Conservation (phyloP, 2,329 filamentous ascomycete genomes). For the Orbilia javanica region DNA sequence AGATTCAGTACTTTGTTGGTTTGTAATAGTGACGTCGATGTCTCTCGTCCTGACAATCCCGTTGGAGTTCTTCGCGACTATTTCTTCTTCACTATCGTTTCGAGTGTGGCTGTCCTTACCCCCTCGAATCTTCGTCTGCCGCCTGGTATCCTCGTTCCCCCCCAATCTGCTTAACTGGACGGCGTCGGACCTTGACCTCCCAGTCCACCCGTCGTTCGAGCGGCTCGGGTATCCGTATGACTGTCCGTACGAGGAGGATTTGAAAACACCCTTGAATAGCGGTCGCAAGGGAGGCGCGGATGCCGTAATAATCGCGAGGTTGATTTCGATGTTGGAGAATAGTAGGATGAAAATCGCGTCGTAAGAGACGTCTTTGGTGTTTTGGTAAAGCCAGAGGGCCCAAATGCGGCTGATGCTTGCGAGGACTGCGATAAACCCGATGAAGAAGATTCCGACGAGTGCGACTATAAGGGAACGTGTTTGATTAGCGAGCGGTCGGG, state of each 20-base stretch:
- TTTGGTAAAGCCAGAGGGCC: conserved; percentile 60
- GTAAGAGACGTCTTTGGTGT: conserved; percentile 58
- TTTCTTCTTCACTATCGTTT: conserved; percentile 50
- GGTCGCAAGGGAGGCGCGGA: conserved; percentile 66
- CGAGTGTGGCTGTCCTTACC: conserved; percentile 30
- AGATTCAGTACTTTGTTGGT: conserved; percentile 41
- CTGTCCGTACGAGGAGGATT: conserved; percentile 37
- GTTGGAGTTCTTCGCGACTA: conserved; percentile 30
- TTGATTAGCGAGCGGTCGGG: background rate
- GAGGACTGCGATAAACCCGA: conserved; percentile 61
- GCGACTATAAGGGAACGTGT: conserved; percentile 21
- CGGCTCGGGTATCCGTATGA: conserved; percentile 24
- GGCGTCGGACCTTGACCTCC: conserved; percentile 9
- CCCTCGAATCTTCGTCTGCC: conserved; percentile 27
- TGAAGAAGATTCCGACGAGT: conserved; percentile 59
- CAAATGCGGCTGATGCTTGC: conserved; percentile 62
- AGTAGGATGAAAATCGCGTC: conserved; percentile 60
- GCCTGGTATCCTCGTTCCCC: background rate
- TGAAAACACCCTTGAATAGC: conserved; percentile 62
- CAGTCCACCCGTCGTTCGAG: conserved; percentile 28
- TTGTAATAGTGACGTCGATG: conserved; percentile 21
- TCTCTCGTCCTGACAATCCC: conserved; percentile 36
- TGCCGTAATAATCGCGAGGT: conserved; percentile 67
- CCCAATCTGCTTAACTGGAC: conserved; percentile 14
- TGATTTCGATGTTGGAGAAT: conserved; percentile 65